Base-by-base conservation (phyloP, 1,284 basidiomycete species). In the Sporisorium graminicola region DNA sequence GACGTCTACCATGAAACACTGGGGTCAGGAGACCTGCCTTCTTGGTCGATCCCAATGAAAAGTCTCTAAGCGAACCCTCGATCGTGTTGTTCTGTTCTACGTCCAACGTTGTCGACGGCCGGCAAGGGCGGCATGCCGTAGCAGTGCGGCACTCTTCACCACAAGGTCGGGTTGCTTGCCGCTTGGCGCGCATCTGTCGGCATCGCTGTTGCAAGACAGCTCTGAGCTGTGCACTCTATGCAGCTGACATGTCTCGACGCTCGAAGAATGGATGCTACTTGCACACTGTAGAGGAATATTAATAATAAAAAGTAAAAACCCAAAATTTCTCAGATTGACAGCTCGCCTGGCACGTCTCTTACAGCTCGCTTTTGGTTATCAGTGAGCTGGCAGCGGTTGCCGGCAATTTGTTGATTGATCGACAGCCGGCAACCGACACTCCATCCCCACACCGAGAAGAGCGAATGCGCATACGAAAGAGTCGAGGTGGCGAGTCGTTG, bases 191-290 rank as follows among this genome's bases (percentile, higher is more conserved):
- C n/a, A 33, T 31, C n/a, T 29, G 18, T 31, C 49, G 49, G 29
- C 49, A 20, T 20, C 49, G 18, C 22, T 6, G 13, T 3, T 6
- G 8, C 35, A 5, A 40, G 18, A 20, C 9, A 14, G n/a, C n/a
- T 50, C 16, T 31, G 29, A 26, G 24, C 5, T 26, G 16, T 18
- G 44, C 14, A 22, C 9, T 35, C 20, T 7, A 58, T 65, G 63
- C 68, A 62, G 22, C 53, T 65, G 62, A 71, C 68, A 71, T 71
- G 58, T 65, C 68, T 71, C 55, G 51, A 49, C 37, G 33, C 29
- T 43, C 33, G n/a, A 26, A 40, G 53, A 37, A 54, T 56, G 51
- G 22, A n/a, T 50, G 57, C 37, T 40, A 51, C 16, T 24, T 16
- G 5, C 29, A 31, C 10, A 5, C 10, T 31, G 10, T 31, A 5